Conservation (phyloP, 305 asterid species). For the Fraxinus xanthoxyloides region DNA sequence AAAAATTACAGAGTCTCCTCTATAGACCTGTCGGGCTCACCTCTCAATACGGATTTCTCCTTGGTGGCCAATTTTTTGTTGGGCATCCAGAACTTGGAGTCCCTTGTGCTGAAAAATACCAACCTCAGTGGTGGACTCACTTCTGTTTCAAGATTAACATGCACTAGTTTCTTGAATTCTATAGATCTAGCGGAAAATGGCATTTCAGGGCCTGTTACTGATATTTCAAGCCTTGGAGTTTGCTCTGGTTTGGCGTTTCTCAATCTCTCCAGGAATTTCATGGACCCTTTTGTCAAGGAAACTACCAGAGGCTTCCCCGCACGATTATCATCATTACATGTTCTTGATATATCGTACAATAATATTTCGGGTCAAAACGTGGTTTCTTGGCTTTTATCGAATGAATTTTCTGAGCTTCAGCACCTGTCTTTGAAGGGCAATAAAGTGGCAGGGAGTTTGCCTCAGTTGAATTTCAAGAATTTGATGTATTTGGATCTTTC, state of each 20-base stretch:
- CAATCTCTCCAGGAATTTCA: slow-evolving; percentile 57
- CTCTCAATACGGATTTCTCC: slow-evolving; percentile 50
- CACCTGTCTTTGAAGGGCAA: slow-evolving; percentile 61
- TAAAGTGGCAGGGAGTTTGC: slow-evolving; percentile 45
- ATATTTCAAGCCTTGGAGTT: slow-evolving; percentile 43
- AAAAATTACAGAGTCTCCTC: slow-evolving; percentile 50
- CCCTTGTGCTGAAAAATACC: slow-evolving; percentile 54
- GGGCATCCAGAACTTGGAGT: slow-evolving; percentile 43
- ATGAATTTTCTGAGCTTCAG: slow-evolving; percentile 46
- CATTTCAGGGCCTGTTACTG: slow-evolving; percentile 67
- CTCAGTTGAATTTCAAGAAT: slow-evolving; percentile 44
- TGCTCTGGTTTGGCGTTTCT: slow-evolving; percentile 58
- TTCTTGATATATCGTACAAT: slow-evolving; percentile 79
- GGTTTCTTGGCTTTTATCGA: slow-evolving; percentile 56
- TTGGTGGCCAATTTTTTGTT: slow-evolving; percentile 49
- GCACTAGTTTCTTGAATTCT: slow-evolving; percentile 32
- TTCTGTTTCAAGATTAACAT: slow-evolving; percentile 37
- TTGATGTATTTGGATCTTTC: slow-evolving; percentile 71
- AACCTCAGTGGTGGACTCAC: slow-evolving; percentile 56
- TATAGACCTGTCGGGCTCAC: slow-evolving; percentile 53
- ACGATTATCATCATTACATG: slow-evolving; percentile 31
- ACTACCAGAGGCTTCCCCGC: slow-evolving; percentile 13
- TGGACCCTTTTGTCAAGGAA: slow-evolving; percentile 43
- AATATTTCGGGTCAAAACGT: slow-evolving; percentile 57
- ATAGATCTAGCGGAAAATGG: slow-evolving; percentile 73